Percentiles rank a stretch among this genome's conserved stretches.
phyloP scores from a whole-genome alignment of 306 rosid species.

The Prunus mongolica region DNA sequence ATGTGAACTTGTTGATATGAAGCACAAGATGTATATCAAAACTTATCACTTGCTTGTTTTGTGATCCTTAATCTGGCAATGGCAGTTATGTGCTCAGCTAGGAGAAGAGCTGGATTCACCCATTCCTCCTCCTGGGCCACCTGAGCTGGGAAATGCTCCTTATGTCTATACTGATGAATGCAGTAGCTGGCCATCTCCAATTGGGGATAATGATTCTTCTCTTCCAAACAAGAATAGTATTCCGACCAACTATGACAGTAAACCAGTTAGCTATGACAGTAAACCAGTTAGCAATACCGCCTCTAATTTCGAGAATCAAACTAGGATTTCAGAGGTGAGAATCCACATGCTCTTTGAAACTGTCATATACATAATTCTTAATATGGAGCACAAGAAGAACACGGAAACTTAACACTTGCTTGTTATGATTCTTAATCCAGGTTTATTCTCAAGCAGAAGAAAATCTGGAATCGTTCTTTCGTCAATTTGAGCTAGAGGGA shows the following conservation, averaged over 20 bases:
- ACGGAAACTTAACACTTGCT: conserved; percentile 10
- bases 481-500: not conserved
- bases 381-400: conserved; percentile 1
- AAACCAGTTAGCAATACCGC: not conserved
- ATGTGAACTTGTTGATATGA: not conserved
- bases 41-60: not conserved
- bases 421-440: conserved; percentile 25
- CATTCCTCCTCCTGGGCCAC: not conserved
- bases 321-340: conserved; percentile 28
- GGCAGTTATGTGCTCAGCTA: not conserved
- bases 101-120: not conserved
- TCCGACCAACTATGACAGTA: not conserved
- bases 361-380: not conserved
- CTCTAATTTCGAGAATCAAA: not conserved
- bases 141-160: not conserved
- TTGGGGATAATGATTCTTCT: not conserved
- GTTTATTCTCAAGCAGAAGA: not conserved
- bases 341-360: not conserved
- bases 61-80: not conserved
- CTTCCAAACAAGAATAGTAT: not conserved
- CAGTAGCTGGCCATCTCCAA: not conserved
- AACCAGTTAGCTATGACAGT: not conserved
- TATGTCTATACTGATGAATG: too few species aligned
- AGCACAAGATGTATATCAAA: not conserved
- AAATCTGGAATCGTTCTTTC: not conserved